Conservation (phyloP, 345 rosid species). For the Rhizophora mangle region DNA sequence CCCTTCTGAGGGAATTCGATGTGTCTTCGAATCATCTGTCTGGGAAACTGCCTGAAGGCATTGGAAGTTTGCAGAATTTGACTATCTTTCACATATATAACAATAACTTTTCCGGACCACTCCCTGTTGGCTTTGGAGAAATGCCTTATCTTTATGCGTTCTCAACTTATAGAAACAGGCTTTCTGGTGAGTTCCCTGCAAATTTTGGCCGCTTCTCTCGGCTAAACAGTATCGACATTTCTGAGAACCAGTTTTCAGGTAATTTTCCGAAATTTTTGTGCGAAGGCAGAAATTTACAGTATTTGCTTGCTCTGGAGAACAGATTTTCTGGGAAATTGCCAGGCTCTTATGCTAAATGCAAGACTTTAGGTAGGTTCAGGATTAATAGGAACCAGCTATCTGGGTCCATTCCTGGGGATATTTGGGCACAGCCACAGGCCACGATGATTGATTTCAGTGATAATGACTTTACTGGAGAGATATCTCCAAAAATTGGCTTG, state of each 20-base stretch:
- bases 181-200: slow-evolving; percentile 65
- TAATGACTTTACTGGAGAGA: slow-evolving; percentile 58
- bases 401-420: slow-evolving; percentile 52
- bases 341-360: slow-evolving; percentile 56
- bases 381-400: slow-evolving; percentile 54
- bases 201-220: slow-evolving; percentile 67
- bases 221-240: slow-evolving; percentile 60
- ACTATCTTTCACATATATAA: slow-evolving; percentile 48
- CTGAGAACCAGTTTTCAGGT: slow-evolving; percentile 75
- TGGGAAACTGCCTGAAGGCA: slow-evolving; percentile 52
- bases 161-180: slow-evolving; percentile 67
- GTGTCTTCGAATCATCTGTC: slow-evolving; percentile 51
- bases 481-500: slow-evolving; percentile 45
- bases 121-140: slow-evolving; percentile 72
- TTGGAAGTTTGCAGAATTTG: slow-evolving; percentile 52
- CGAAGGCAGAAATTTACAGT: slow-evolving; percentile 36
- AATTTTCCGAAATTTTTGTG: slow-evolving; percentile 70
- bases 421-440: slow-evolving; percentile 70
- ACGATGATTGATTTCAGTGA: slow-evolving; percentile 60
- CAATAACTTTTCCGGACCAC: slow-evolving; percentile 59
- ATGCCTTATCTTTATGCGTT: slow-evolving; percentile 47
- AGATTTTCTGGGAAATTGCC: slow-evolving; percentile 69
- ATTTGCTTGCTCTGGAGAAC: slow-evolving; percentile 61
- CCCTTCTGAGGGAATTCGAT: slow-evolving; percentile 54
- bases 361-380: slow-evolving; percentile 58